Evolutionary conservation across 2,329 filamentous ascomycete species (phyloP).

Genomic region (Parascedosporium putredinis): DNA sequence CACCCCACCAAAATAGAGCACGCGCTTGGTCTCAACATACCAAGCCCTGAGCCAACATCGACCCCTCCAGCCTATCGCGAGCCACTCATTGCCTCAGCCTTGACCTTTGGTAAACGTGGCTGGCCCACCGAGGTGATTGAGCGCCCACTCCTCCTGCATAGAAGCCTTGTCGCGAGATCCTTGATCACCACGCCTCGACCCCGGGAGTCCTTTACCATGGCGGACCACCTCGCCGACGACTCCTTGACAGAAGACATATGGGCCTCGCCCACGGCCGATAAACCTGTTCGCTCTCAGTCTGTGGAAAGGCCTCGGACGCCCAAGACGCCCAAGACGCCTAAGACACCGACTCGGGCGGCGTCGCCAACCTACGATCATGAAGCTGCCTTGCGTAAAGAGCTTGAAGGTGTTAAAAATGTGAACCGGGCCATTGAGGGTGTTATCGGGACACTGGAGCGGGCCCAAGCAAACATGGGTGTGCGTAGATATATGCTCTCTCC

Average conservation of each 20-base stretch:
- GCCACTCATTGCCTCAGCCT: neutral
- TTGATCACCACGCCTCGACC: neutral
- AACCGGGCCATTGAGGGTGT: conserved; percentile 80
- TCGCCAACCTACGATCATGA: conserved; percentile 40
- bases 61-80: neutral
- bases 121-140: conserved; percentile 3
- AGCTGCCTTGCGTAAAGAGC: conserved; percentile 62
- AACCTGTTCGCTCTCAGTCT: conserved; percentile 20
- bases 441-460: conserved; percentile 58
- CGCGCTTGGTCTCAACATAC: neutral
- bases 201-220: conserved; percentile 23
- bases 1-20: neutral
- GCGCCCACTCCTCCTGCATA: neutral
- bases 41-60: neutral
- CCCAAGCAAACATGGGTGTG: conserved; percentile 70
- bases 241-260: conserved; percentile 39
- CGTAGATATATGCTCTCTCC: no score
- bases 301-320: conserved; percentile 35
- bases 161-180: neutral
- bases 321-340: conserved; percentile 36
- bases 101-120: conserved; percentile 6
- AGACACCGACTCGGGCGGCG: conserved; percentile 33
- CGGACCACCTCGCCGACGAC: conserved; percentile 32
- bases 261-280: conserved; percentile 28
- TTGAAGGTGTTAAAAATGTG: conserved; percentile 74